Base-by-base conservation (phyloP, 768 basidiomycete species). In the Tulasnella calospora region DNA sequence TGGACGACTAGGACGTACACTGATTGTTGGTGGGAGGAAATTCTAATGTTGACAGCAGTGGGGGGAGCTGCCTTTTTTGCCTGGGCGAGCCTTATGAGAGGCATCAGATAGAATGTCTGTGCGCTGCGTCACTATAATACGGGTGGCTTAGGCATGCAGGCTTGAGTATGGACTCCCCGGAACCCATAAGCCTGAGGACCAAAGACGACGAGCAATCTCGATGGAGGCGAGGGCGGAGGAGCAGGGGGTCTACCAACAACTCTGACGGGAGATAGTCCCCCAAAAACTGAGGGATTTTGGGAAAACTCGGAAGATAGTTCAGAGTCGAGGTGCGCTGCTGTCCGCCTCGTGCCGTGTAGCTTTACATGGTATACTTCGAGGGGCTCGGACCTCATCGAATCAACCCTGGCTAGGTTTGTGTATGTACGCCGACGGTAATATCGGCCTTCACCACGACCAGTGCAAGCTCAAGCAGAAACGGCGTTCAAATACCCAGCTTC, bases 1-100 rank as follows among this genome's bases (percentile, higher is more conserved):
- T n/a, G 51, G 27, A 30, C 9, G 61, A 35, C 13, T 35, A 35
- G 3, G 30, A 33, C 27, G 27, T 7, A 35, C 8, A 17, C 23
- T 57, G 55, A 15, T n/a, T 67, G 33, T 27, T 27, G 15, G 15
- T 30, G 61, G 61, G 61, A 35, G 2, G 17, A 67, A 67, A 67
- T 67, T 67, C 61, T 67, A 67, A 67, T 67, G 61, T 35, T 27
- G 61, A 67, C 61, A 67, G 61, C 61, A 67, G 61, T 67, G 61
- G 61, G 27, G 35, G 27, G 61, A n/a, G 61, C 19, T 10, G 15
- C 12, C 13, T 15, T 17, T 30, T 67, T 67, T 33, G 12, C 30
- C 61, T 15, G 44, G 8, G 61, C 30, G 30, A 35, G 61, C 17
- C 61, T 33, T 67, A 30, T 67, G 51, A n/a, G 23, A 51, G 13